phyloP scores from a whole-genome alignment of 768 basidiomycete species.

The Termitomyces sp. region DNA sequence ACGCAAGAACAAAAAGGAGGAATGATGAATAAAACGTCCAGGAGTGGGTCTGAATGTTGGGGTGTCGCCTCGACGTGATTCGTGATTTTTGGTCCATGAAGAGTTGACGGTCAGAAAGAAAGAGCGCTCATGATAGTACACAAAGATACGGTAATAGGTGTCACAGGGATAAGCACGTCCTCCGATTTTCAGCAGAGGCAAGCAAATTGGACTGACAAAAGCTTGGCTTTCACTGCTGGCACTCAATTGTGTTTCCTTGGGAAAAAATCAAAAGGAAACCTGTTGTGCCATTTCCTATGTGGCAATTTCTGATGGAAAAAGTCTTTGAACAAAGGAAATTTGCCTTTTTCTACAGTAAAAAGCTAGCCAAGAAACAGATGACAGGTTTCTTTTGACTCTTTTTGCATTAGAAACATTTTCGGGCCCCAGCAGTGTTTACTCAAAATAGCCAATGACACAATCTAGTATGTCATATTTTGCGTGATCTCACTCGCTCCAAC shows the following conservation, averaged over 20 bases:
- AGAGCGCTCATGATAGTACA: slow-evolving; percentile 75
- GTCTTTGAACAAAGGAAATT: too few relatives aligned
- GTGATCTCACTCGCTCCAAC: slow-evolving; percentile 72
- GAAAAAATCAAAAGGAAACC: too few relatives aligned
- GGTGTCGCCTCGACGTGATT: slow-evolving; percentile 69
- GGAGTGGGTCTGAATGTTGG: slow-evolving; percentile 44
- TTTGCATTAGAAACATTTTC: too few relatives aligned
- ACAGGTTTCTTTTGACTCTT: too few relatives aligned
- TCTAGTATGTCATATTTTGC: slow-evolving; percentile 58
- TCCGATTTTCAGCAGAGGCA: neutral
- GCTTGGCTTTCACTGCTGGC: slow-evolving; percentile 39
- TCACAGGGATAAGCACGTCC: slow-evolving; percentile 1
- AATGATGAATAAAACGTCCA: slow-evolving; percentile 44
- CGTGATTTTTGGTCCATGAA: slow-evolving; percentile 81
- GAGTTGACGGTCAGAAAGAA: slow-evolving; percentile 95
- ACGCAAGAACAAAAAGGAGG: slow-evolving; percentile 33
- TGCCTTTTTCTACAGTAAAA: too few relatives aligned
- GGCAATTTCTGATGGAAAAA: too few relatives aligned
- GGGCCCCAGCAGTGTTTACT: slow-evolving; percentile 26
- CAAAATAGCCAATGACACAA: slow-evolving; percentile 53
- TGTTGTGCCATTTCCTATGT: too few relatives aligned
- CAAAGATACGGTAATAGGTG: slow-evolving; percentile 89
- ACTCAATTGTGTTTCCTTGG: too few relatives aligned
- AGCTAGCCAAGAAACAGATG: too few relatives aligned
- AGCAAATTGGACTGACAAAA: slow-evolving; percentile 39